Evolutionary conservation across 2,329 filamentous ascomycete species (phyloP).

Genomic region (Sclerotinia sclerotiorum): DNA sequence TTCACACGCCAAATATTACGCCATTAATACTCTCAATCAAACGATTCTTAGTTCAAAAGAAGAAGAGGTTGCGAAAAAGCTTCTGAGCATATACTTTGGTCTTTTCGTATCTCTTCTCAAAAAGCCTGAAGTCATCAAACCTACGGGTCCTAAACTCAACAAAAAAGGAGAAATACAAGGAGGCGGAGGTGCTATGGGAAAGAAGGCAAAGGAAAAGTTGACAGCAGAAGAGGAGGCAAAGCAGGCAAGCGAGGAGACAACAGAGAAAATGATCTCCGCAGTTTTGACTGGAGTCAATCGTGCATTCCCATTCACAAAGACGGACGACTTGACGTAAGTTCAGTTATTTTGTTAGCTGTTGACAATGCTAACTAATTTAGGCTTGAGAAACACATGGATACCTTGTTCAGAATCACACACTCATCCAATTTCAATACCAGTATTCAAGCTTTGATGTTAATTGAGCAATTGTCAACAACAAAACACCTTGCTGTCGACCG

Average conservation of each 20-base stretch:
- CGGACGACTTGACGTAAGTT: slow-evolving; percentile 70
- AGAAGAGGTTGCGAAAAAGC: slow-evolving; percentile 72
- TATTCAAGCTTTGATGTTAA: slow-evolving; percentile 90
- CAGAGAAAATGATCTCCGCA: slow-evolving; percentile 89
- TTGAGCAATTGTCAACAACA: slow-evolving; percentile 83
- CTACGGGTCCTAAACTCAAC: slow-evolving; percentile 47
- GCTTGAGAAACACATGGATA: slow-evolving; percentile 86
- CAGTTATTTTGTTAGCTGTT: background rate
- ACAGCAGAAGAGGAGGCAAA: slow-evolving; percentile 44
- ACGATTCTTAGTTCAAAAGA: slow-evolving; percentile 87
- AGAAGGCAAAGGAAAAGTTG: slow-evolving; percentile 49
- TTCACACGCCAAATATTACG: slow-evolving; percentile 89
- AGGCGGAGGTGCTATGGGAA: slow-evolving; percentile 52
- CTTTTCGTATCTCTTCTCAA: slow-evolving; percentile 83
- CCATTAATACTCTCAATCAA: slow-evolving; percentile 94
- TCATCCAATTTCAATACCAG: slow-evolving; percentile 99
- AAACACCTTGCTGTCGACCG: slow-evolving; percentile 82
- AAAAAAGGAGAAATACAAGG: slow-evolving; percentile 53
- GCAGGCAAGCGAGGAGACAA: slow-evolving; percentile 49
- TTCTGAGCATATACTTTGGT: slow-evolving; percentile 89
- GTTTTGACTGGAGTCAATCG: slow-evolving; percentile 94
- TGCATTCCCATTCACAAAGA: slow-evolving; percentile 86
- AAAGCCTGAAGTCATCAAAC: slow-evolving; percentile 44
- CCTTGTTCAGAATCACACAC: slow-evolving; percentile 92
- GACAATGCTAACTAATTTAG: slow-evolving; percentile 44